Evolutionary conservation across 2,329 filamentous ascomycete genomes (phyloP).

Genomic region (Exophiala calicioides): DNA sequence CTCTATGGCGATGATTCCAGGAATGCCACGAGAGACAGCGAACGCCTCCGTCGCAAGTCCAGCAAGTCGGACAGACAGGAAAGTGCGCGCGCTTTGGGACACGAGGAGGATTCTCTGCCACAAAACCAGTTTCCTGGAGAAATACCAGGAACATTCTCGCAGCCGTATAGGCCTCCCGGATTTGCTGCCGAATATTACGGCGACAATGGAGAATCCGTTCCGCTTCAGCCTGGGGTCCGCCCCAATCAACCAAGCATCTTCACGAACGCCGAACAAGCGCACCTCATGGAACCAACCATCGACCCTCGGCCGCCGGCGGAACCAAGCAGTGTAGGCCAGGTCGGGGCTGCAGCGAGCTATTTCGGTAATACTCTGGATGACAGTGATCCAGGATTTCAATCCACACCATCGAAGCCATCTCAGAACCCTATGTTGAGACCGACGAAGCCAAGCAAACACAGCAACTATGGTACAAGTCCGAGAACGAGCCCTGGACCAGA

Average conservation of each 20-base stretch:
- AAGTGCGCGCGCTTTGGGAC: slow-evolving; percentile 22
- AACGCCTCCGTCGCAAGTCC: slow-evolving; percentile 15
- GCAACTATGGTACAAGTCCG: slow-evolving; percentile 27
- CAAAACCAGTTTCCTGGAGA: slow-evolving; percentile 62
- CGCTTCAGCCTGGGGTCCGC: slow-evolving; percentile 61
- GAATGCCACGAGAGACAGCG: slow-evolving; percentile 32
- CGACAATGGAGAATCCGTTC: slow-evolving; percentile 62
- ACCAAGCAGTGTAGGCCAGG: slow-evolving; percentile 52
- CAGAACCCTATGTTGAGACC: slow-evolving; percentile 13
- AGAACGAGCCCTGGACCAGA: slow-evolving; percentile 29
- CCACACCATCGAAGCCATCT: slow-evolving; percentile 39
- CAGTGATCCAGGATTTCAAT: slow-evolving; percentile 21
- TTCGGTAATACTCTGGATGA: slow-evolving; percentile 41
- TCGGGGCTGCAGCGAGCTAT: slow-evolving; percentile 61
- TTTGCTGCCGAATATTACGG: slow-evolving; percentile 63
- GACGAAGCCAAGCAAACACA: slow-evolving; percentile 26
- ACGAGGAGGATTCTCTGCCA: slow-evolving; percentile 50
- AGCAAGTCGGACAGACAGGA: slow-evolving; percentile 16
- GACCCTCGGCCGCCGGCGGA: slow-evolving; percentile 58
- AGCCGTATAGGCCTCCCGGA: slow-evolving; percentile 53
- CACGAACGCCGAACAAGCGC: slow-evolving; percentile 54
- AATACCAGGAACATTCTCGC: slow-evolving; percentile 48
- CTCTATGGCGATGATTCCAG: slow-evolving; percentile 26
- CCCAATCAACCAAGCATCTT: slow-evolving; percentile 55
- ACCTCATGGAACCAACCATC: slow-evolving; percentile 56